Base-by-base conservation (phyloP, 2,329 filamentous ascomycete species). In the Aulographum hederae region DNA sequence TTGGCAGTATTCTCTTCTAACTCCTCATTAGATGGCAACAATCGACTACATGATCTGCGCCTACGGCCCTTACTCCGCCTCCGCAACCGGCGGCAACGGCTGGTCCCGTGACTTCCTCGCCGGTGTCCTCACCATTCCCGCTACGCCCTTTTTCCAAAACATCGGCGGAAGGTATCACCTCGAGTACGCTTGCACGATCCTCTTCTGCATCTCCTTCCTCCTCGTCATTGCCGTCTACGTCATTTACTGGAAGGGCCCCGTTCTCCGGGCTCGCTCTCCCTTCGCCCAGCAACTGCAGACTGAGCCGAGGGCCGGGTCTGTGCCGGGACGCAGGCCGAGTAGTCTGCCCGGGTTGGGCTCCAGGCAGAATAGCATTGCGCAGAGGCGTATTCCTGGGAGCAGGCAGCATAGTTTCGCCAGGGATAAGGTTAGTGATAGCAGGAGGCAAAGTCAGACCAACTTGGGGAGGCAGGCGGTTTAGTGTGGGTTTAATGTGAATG, bases 1-100 rank as follows among this genome's bases (percentile, higher is more conserved):
- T 20, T 17, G 11, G 17, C 14, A 29, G 10, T 10, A 8, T 29
- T 33, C 25, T 49, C 32, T 78, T 77, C 36, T 56, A 65, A 27
- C 78, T 80, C 36, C 80, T 81, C 53, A n/a, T n/a, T n/a, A n/a
- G n/a, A 79, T 80, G 74, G 73, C 75, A 0, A 81, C 76, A 1
- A 78, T 80, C 40, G 75, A 82, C 51, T 84, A 82, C 56, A 81
- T 81, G 71, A 68, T 80, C 21, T 73, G 71, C 35, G 72, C 75
- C 1, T 78, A 81, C 43, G 78, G 78, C 0, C 71, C 72, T 0
- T 82, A 80, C 48, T 72, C 74, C 2, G 77, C 78, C 2, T 81
- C 76, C 0, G 78, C 78, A 0, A 82, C 78, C 0, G 78, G 78
- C 26, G 78, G 78, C 6, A 84, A 84, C 38, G 78, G 77, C 2